These are phyloP conservation scores for Corinectria fuckeliana DNA, from an alignment of 2,329 filamentous ascomycete genomes.

Conservation along the genomic window DNA sequence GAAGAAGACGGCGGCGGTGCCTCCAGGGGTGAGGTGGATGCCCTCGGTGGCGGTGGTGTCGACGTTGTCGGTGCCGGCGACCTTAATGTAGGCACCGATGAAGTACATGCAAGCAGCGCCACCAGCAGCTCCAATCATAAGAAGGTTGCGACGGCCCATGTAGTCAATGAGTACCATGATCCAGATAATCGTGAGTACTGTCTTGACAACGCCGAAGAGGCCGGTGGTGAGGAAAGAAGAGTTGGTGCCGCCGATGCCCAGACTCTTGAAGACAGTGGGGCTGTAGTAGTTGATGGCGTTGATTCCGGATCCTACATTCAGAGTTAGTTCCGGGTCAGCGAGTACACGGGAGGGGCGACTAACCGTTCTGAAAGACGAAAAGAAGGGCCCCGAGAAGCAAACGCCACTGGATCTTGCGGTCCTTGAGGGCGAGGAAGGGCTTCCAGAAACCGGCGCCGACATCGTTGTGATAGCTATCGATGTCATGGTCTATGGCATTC, in stretches of 20 bases:
- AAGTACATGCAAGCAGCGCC: constrained; percentile 74
- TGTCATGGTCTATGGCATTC: constrained; percentile 70
- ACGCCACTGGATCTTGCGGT: constrained; percentile 68
- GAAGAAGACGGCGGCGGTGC: constrained; percentile 71
- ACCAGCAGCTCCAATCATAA: constrained; percentile 65
- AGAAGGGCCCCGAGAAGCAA: constrained; percentile 76
- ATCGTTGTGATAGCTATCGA: constrained; percentile 67
- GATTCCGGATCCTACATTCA: constrained; percentile 61
- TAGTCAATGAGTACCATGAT: constrained; percentile 72
- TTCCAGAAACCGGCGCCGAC: constrained; percentile 79
- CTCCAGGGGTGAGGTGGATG: constrained; percentile 49
- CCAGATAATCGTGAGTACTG: constrained; percentile 71
- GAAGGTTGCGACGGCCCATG: constrained; percentile 59
- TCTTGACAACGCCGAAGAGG: constrained; percentile 80
- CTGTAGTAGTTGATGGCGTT: constrained; percentile 81
- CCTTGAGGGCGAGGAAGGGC: constrained; percentile 66
- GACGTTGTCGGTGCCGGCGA: constrained; percentile 55
- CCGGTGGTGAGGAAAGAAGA: constrained; percentile 67
- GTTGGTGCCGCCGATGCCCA: constrained; percentile 54
- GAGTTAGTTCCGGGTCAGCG: constrained; percentile 24
- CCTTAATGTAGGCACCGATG: constrained; percentile 54
- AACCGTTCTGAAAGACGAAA: constrained; percentile 80
- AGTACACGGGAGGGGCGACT: constrained; percentile 3
- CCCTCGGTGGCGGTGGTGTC: constrained; percentile 40
- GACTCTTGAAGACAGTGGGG: constrained; percentile 50